Evolutionary conservation across 495 filamentous ascomycete genomes (phyloP).

Genomic region (Xylona heveae): DNA sequence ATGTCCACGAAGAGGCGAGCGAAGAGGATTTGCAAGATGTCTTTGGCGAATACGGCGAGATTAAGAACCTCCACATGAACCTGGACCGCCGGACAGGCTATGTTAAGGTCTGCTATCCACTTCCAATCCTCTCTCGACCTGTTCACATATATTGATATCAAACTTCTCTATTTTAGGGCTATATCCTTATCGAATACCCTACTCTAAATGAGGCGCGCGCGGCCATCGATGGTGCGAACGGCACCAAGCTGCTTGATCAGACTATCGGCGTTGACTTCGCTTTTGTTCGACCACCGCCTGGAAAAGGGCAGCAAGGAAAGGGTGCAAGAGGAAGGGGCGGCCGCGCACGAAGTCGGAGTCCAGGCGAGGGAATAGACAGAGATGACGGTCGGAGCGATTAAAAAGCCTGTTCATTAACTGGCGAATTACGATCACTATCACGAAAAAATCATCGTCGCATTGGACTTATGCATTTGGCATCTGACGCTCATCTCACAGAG

Average conservation of each 20-base stretch:
- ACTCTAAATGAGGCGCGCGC: slow-evolving; percentile 69
- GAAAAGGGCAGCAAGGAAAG: slow-evolving; percentile 29
- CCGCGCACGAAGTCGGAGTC: slow-evolving; percentile 39
- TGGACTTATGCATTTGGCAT: too few species aligned
- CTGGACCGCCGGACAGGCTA: slow-evolving; percentile 90
- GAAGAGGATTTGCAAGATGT: slow-evolving; percentile 90
- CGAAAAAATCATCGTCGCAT: too few species aligned
- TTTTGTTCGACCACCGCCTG: slow-evolving; percentile 82
- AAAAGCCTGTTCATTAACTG: too few species aligned
- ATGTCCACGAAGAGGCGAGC: slow-evolving; percentile 92
- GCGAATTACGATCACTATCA: too few species aligned
- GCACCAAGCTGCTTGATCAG: slow-evolving; percentile 74
- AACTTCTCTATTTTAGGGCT: slow-evolving; percentile 36
- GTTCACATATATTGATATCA: neutral
- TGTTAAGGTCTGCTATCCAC: slow-evolving; percentile 52
- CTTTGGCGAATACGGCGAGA: slow-evolving; percentile 91
- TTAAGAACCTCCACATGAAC: slow-evolving; percentile 92
- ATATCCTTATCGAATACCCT: slow-evolving; percentile 82
- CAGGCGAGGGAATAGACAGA: slow-evolving; percentile 8
- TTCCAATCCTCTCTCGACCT: neutral
- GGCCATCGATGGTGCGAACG: slow-evolving; percentile 68
- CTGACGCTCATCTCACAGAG: too few species aligned
- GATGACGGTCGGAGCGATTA: slow-evolving; percentile 7
- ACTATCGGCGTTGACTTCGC: slow-evolving; percentile 86
- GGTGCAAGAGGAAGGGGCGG: slow-evolving; percentile 29